Evolutionary conservation across 352 stramenopile genomes (phyloP), one percentile per base, ranked within the genome.

Genomic region (Phytopythium aichiense): DNA sequence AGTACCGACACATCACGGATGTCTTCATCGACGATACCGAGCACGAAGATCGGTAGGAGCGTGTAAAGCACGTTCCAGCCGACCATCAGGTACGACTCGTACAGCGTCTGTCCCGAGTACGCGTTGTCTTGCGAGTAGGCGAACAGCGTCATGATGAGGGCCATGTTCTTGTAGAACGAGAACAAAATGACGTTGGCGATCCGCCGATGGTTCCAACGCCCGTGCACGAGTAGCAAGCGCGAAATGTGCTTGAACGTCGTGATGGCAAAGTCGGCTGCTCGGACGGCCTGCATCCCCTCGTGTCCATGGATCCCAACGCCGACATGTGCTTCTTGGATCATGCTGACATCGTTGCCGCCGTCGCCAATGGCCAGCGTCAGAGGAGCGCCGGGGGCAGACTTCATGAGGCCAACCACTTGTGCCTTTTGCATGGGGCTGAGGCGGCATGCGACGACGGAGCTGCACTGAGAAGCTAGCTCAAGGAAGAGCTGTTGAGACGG

Each of bases 271-370:
- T 96, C 88, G 13, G 84, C 86, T 0, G 81, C 84, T 4, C 84
- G 82, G 2, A 96, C 87, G 4, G 88, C 87, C 64, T 96, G 88
- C 85, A 96, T 95, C 18, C 84, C 97, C 86, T 99, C 98, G 58
- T 99, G 89, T 8, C 98, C 97, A 49, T 96, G 98, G 61, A 99
- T 99, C 4, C 98, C 97, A 55, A 99, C 94, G 31, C 98, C 98
- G 48, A 99, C 93, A 56, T 99, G 94, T 37, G 97, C 97, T 74
- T 98, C 96, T 81, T 99, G 96, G 61, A 99, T 99, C 98, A 99
- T 99, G 58, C 95, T 96, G 25, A 99, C 97, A 68, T 99, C 98
- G 67, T 99, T 99, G 1, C 97, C 97, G 48, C 97, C 98, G 73
- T 99, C 97, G 22, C 98, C 98, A 55, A 99, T 98, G 7, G 97